Evolutionary conservation across 2,329 filamentous ascomycete species (phyloP), one percentile per base, ranked within the genome.

Genomic region (Ophiobolus disseminans): DNA sequence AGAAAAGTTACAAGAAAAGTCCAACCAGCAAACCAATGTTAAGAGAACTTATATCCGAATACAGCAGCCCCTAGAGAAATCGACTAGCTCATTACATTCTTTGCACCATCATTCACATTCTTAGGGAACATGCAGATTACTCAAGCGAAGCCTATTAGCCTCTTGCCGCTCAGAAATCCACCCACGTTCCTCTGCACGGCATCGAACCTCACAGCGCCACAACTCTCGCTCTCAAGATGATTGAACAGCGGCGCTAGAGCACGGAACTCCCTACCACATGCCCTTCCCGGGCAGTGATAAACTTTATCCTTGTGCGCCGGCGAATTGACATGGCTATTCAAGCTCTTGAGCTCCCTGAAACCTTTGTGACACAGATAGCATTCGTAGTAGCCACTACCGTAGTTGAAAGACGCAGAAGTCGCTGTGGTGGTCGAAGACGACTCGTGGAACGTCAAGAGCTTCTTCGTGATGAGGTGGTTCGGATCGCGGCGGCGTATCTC

Each of bases 311-410:
- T 73, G 72, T 84, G 83, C 0, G 60, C 67, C 0, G 79, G 72
- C 0, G 83, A 86, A 30, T 75, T 76, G 1, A 87, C 63, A 55
- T 88, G 84, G 43, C 77, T 70, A 38, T 81, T 80, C 2, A 87
- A 73, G 0, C 59, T 57, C 0, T 32, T 10, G 0, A 74, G 43
- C 0, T 39, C 47, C 0, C 20, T 41, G 52, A 84, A 87, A 0
- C 59, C 21, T 8, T 69, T 66, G 17, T 77, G 66, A 58, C 85
- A 87, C 3, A 86, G 50, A 49, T 80, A 81, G 69, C 83, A 86
- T 56, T 80, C 75, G 63, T 73, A 85, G 1, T 11, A 55, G 2
- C 20, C 0, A 0, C 77, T 76, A 42, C 85, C 84, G 63, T 70
- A 83, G 0, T 80, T 67, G 1, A 47, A 52, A 0, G 56, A 32